These are phyloP conservation scores for Solanum virginianum DNA, from an alignment of 257 asterid species.

Conservation along the genomic window DNA sequence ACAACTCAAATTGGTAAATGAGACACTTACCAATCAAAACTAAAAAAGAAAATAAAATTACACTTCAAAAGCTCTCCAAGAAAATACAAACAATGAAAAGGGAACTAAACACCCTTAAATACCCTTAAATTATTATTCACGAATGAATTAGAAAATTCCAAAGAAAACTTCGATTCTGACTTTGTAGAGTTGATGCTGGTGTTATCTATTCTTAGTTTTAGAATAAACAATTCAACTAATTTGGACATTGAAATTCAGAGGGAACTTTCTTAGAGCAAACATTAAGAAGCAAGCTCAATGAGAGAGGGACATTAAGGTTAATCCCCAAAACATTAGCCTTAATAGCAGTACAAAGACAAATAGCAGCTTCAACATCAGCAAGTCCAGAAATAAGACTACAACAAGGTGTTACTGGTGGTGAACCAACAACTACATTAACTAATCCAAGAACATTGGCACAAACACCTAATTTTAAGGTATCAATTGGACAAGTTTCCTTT, in stretches of 20 bases:
- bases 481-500: background rate
- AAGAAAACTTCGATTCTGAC: background rate
- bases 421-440: conserved; percentile 2
- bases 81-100: background rate
- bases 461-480: conserved; percentile 1
- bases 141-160: background rate
- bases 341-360: conserved; percentile 11
- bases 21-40: background rate
- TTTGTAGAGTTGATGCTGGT: background rate
- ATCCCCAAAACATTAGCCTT: conserved; percentile 10
- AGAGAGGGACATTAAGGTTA: conserved; percentile 1
- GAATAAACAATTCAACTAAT: background rate
- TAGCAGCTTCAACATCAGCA: conserved; percentile 4
- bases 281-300: conserved; percentile 4
- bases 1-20: background rate
- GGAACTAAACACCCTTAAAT: background rate
- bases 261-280: background rate
- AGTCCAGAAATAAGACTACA: conserved; percentile 1
- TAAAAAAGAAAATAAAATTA: background rate
- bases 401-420: conserved; percentile 3
- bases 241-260: background rate
- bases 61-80: background rate
- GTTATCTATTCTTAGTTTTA: background rate
- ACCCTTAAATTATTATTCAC: background rate
- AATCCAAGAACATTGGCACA: conserved; percentile 1